These are phyloP conservation scores for Aspergillus neoniger DNA, from an alignment of 2,329 filamentous ascomycete genomes.

Conservation along the genomic window DNA sequence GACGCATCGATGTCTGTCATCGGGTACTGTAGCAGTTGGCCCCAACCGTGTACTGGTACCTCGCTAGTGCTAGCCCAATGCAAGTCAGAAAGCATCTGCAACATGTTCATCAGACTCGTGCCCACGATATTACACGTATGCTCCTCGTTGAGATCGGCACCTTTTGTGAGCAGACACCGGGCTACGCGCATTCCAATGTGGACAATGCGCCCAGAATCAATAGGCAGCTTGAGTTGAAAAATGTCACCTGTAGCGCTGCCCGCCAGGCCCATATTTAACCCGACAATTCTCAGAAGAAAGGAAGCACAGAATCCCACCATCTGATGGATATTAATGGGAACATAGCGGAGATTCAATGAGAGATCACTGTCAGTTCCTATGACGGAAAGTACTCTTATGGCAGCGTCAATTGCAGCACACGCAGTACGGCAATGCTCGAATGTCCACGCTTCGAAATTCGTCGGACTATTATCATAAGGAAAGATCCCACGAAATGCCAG, in stretches of 20 bases:
- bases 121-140: not conserved
- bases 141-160: not conserved
- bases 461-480: slow-evolving; percentile 23
- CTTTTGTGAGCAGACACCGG: no score
- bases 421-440: slow-evolving; percentile 23
- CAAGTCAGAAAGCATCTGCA: no score
- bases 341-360: slow-evolving; percentile 41
- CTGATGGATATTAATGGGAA: slow-evolving; percentile 30
- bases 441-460: slow-evolving; percentile 8
- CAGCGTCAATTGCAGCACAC: slow-evolving; percentile 39
- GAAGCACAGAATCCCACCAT: slow-evolving; percentile 33
- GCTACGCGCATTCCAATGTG: not conserved
- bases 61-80: no score
- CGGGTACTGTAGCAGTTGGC: no score
- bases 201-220: not conserved
- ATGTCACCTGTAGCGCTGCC: not conserved
- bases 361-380: slow-evolving; percentile 29
- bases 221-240: not conserved
- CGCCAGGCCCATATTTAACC: not conserved
- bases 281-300: slow-evolving; percentile 31
- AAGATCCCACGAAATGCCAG: slow-evolving; percentile 32
- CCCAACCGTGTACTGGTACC: no score
- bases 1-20: no score
- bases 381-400: slow-evolving; percentile 24
- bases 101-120: no score